These are phyloP conservation scores for Zymoseptoria tritici DNA, from an alignment of 2,329 filamentous ascomycete species.

Conservation along the genomic window DNA sequence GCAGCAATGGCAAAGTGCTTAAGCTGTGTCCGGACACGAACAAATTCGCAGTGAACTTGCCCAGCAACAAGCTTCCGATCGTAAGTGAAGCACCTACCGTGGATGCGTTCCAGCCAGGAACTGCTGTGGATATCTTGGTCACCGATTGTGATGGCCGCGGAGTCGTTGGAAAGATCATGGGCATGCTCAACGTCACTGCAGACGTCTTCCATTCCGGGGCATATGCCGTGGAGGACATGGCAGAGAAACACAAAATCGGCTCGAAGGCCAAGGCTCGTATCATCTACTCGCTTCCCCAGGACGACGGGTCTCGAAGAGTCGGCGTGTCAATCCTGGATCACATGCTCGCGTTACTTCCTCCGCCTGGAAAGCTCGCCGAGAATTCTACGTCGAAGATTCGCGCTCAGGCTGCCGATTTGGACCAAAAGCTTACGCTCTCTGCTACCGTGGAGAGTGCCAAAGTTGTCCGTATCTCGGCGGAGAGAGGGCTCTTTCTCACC, in stretches of 20 bases:
- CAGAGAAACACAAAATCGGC: slow-evolving; percentile 72
- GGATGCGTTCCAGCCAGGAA: slow-evolving; percentile 83
- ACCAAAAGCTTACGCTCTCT: slow-evolving; percentile 59
- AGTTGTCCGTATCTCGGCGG: slow-evolving; percentile 70
- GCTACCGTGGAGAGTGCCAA: slow-evolving; percentile 69
- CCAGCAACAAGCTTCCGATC: slow-evolving; percentile 19
- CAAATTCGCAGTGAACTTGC: slow-evolving; percentile 19
- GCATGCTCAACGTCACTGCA: slow-evolving; percentile 80
- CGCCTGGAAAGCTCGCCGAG: slow-evolving; percentile 31
- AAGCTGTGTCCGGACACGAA: slow-evolving; percentile 72
- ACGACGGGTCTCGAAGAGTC: slow-evolving; percentile 67
- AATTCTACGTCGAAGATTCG: slow-evolving; percentile 24
- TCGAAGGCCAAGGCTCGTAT: slow-evolving; percentile 79
- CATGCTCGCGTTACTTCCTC: slow-evolving; percentile 55
- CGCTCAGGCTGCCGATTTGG: slow-evolving; percentile 19
- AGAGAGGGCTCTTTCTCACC: slow-evolving; percentile 74
- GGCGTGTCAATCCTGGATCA: slow-evolving; percentile 87
- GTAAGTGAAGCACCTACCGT: slow-evolving; percentile 76
- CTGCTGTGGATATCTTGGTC: slow-evolving; percentile 77
- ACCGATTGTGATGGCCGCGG: slow-evolving; percentile 67
- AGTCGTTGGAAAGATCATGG: slow-evolving; percentile 85
- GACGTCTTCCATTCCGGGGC: slow-evolving; percentile 83
- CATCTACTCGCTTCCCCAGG: slow-evolving; percentile 75
- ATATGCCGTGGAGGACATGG: slow-evolving; percentile 59
- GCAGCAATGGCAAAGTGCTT: slow-evolving; percentile 70